Base-by-base conservation (phyloP, 192 early-diverging fungal genomes). In the Umbelopsis isabellina region DNA sequence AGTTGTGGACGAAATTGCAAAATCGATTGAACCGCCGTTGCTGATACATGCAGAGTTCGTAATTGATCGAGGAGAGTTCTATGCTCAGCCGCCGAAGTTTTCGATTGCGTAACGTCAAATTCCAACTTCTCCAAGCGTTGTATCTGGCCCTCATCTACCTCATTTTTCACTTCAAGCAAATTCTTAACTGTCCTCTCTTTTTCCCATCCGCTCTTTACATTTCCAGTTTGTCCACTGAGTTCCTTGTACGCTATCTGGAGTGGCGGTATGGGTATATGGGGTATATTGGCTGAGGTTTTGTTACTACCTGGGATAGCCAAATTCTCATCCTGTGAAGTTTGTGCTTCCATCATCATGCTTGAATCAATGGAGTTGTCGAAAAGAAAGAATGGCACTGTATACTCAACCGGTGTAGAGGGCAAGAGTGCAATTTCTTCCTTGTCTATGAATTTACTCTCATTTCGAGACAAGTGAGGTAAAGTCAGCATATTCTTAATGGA, bases 1-100 rank as follows among this genome's bases (percentile, higher is more conserved):
- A 87, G 73, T 35, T 86, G 79, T 1, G 87, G 86, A 1, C 81
- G 79, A 50, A 88, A 90, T 45, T 86, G 84, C 2, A 85, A 78
- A 25, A 87, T 83, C n/a, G 80, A 82, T 4, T 82, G 82, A 47
- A 84, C 75, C n/a, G 75, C 72, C 4, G 82, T 80, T 3, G 83
- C 82, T 18, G 79, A 76, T 47, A 75, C 80, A 35, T 81, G 67
- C 15, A 87, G 67, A 13, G 79, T 83, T 11, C 78, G 77, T 10
- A 80, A 76, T 65, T 78, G 74, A 45, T 78, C 83, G 30, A 87
- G 75, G 46, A 78, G 68, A n/a, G 70, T 67, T 75, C 81, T 84
- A 49, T 72, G 67, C 21, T 71, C 75, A 46, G 76, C 61, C 11
- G 82, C 68, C 48, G 77, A 21, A 52, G 51, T 22, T 8, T 23